phyloP scores from a whole-genome alignment of 306 rosid genomes.

The Sicyos edulis region DNA sequence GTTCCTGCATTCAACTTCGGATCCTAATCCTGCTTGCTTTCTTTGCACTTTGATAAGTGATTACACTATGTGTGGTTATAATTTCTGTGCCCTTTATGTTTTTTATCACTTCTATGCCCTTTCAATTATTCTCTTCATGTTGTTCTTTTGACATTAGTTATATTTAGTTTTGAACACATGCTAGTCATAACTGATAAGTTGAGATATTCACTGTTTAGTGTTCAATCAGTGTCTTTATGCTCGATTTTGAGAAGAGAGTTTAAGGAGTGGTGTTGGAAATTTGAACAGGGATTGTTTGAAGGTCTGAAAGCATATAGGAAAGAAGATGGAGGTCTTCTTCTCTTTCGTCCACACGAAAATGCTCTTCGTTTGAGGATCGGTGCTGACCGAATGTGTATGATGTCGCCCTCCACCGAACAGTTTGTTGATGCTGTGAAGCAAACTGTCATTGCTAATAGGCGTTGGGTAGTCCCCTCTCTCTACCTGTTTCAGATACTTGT shows the following conservation, averaged over 20 bases:
- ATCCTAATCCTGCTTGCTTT: neutral
- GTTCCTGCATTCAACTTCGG: neutral
- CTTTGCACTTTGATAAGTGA: neutral
- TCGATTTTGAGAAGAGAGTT: neutral
- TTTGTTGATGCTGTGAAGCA: constrained; percentile 71
- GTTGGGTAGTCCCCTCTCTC: constrained; percentile 49
- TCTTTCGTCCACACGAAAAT: constrained; percentile 76
- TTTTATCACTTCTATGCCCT: neutral
- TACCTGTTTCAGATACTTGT: neutral
- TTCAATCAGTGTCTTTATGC: neutral
- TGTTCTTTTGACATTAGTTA: neutral
- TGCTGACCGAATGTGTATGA: constrained; percentile 89
- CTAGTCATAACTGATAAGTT: neutral
- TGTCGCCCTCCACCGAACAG: constrained; percentile 53
- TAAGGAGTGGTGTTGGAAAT: constrained; percentile 12
- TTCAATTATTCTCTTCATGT: neutral
- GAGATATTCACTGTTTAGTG: neutral
- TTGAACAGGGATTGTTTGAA: constrained; percentile 65
- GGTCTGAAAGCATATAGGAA: constrained; percentile 81
- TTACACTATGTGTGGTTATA: neutral
- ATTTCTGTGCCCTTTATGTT: no score
- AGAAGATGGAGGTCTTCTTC: constrained; percentile 54
- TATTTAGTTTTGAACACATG: neutral
- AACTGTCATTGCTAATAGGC: constrained; percentile 62
- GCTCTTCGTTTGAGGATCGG: constrained; percentile 67